Evolutionary conservation across 2,329 filamentous ascomycete species (phyloP).

Genomic region (Penicillium sp.): DNA sequence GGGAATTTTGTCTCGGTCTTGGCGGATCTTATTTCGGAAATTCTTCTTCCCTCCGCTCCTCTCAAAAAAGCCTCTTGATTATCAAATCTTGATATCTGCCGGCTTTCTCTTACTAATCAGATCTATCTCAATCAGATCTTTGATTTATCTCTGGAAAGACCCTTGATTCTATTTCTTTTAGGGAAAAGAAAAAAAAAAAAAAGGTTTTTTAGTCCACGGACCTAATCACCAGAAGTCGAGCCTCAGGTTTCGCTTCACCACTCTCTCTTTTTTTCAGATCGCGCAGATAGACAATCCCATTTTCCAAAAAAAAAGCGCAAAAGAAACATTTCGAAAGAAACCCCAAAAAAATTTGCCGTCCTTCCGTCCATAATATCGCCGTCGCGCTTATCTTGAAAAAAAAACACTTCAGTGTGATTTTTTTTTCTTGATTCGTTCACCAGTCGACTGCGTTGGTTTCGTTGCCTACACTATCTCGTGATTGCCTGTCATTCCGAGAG

Average conservation of each 20-base stretch:
- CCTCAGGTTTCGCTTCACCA: slow-evolving; percentile 20
- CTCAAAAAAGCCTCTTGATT: slow-evolving; percentile 14
- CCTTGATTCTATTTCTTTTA: slow-evolving; percentile 9
- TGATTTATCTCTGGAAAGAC: slow-evolving; percentile 6
- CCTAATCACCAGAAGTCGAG: slow-evolving; percentile 5
- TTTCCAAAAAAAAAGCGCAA: slow-evolving; percentile 16
- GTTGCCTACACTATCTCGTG: slow-evolving; percentile 10
- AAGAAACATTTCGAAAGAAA: slow-evolving; percentile 17
- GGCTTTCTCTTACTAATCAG: slow-evolving; percentile 23
- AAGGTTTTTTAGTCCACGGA: slow-evolving; percentile 6
- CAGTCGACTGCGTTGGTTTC: slow-evolving; percentile 12
- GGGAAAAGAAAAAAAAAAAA: not conserved
- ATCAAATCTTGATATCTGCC: slow-evolving; percentile 17
- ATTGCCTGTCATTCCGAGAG: slow-evolving; percentile 9
- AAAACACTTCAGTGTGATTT: slow-evolving; percentile 44
- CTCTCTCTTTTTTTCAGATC: slow-evolving; percentile 29
- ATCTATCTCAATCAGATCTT: slow-evolving; percentile 11
- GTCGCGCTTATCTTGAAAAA: slow-evolving; percentile 24
- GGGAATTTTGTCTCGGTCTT: slow-evolving; percentile 42
- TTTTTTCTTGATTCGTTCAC: slow-evolving; percentile 25
- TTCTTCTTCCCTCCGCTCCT: slow-evolving; percentile 30
- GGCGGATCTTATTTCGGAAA: slow-evolving; percentile 35
- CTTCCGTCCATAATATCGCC: slow-evolving; percentile 13
- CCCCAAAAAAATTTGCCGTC: slow-evolving; percentile 18
- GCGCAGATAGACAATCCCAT: slow-evolving; percentile 30